Percentiles rank a stretch among this genome's conserved stretches.
Evolutionary conservation across 108 stramenopile genomes (phyloP).

Genomic region (Mayamaea pseudoterrestris): DNA sequence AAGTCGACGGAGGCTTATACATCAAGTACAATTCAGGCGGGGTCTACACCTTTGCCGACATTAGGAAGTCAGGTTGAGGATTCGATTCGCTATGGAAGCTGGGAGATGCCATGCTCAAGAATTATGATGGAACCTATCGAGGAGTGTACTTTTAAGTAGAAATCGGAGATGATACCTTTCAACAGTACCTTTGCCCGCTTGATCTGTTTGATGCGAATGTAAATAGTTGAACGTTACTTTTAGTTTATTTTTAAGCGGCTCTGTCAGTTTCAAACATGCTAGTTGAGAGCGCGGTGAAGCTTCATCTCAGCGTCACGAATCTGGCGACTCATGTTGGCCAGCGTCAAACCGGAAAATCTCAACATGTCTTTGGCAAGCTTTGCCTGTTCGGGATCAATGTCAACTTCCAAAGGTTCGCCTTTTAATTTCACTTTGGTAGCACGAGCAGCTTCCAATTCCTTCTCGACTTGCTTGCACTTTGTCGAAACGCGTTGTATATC

Average conservation of each 20-base stretch:
- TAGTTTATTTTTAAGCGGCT: too few species aligned
- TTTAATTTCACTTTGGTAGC: too few species aligned
- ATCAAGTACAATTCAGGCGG: slow-evolving; percentile 84
- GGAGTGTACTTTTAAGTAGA: slow-evolving; percentile 84
- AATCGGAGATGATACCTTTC: slow-evolving; percentile 62
- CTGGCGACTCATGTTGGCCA: too few species aligned
- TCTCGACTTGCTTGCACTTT: slow-evolving; percentile 36
- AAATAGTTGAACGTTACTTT: background rate
- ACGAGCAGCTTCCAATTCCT: slow-evolving; percentile 21
- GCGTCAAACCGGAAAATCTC: too few species aligned
- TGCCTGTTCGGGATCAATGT: slow-evolving; percentile 1
- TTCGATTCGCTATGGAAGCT: slow-evolving; percentile 83
- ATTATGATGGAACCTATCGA: slow-evolving; percentile 74
- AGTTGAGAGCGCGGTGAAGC: too few species aligned
- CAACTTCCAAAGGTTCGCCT: too few species aligned
- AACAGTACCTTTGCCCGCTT: slow-evolving; percentile 52
- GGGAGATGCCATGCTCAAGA: slow-evolving; percentile 74
- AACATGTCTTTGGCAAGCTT: slow-evolving; percentile 5
- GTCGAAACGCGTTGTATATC: slow-evolving; percentile 34
- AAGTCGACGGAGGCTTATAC: slow-evolving; percentile 53
- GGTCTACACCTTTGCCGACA: slow-evolving; percentile 57
- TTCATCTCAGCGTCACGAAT: too few species aligned
- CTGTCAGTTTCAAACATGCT: too few species aligned
- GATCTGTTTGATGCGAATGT: slow-evolving; percentile 14
- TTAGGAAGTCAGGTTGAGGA: slow-evolving; percentile 51